These are phyloP conservation scores for Podila verticillata DNA, from an alignment of 192 early-diverging fungal genomes.

Conservation along the genomic window DNA sequence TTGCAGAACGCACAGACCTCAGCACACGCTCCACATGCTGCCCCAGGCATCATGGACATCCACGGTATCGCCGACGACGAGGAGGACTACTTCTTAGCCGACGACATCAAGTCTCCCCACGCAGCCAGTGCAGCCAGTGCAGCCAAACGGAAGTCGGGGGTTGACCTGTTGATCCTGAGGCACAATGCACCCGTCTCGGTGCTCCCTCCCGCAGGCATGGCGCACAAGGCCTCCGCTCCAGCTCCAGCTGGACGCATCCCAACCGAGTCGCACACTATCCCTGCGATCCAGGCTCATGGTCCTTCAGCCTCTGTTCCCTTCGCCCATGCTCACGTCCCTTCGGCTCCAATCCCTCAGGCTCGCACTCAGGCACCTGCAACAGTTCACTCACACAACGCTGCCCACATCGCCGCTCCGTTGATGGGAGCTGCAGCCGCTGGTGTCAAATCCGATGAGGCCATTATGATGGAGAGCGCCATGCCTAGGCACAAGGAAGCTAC, in stretches of 20 bases:
- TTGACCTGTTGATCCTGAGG: neutral
- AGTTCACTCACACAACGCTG: neutral
- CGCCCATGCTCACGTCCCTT: neutral
- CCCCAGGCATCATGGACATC: no score
- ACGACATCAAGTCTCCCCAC: no score
- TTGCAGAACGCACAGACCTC: no score
- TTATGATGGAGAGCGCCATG: neutral
- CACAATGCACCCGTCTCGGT: neutral
- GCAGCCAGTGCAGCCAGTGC: no score
- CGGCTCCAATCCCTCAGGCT: neutral
- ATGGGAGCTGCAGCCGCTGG: neutral
- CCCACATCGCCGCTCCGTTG: neutral
- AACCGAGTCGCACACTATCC: no score
- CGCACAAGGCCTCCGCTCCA: no score
- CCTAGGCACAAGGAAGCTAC: neutral
- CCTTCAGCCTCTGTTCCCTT: neutral
- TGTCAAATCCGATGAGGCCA: conserved; percentile 1
- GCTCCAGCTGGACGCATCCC: neutral
- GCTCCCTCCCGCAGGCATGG: neutral
- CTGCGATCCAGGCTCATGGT: neutral
- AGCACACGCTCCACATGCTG: no score
- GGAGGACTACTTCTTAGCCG: no score
- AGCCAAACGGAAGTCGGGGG: neutral
- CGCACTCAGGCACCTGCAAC: neutral
- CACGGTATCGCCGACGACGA: no score